Base-by-base conservation (phyloP, 2,329 filamentous ascomycete species). In the Botrytis elliptica region DNA sequence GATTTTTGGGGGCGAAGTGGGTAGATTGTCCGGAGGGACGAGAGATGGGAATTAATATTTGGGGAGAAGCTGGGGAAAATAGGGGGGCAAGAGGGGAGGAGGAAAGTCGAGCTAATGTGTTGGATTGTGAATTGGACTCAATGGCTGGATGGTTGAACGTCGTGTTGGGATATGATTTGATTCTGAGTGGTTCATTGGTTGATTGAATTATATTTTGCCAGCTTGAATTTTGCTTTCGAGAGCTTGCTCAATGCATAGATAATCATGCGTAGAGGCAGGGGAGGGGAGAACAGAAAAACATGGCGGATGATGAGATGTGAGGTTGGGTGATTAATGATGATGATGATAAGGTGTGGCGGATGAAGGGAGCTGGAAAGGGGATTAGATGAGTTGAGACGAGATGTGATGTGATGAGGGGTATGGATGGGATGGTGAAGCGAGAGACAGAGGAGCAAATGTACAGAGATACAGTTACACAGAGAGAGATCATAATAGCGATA, bases 121-220 rank as follows among this genome's bases (percentile, higher is more conserved):
- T 68, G 65, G 65, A 68, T 68, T 68, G 49, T 5, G 68, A n/a
- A 70, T 70, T 70, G 38, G 57, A 70, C 42, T 70, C 52, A 59
- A 46, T 70, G 42, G 68, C 10, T 70, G n/a, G 38, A 42, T 60
- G 67, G 52, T 18, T 60, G 49, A 12, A 57, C 20, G 38, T 20
- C 20, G 38, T n/a, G 12, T 57, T 63, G 55, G 42, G 68, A 70
- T 60, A 63, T 59, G 36, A 68, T 33, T 29, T 68, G 65, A 68
- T 36, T 57, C n/a, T 36, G 46, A 52, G 49, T 18, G n/a, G 52
- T 18, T 33, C 25, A 57, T 68, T 68, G 65, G 49, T 57, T 68
- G 65, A 55, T 68, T 55, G 65, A 36, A 68, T 68, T 38, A n/a
- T 40, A 25, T 64, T 68, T 67, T 68, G n/a, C 25, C 49, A 29